These are phyloP conservation scores for peach (Prunus persica) DNA, from an alignment of 306 rosid genomes.

Conservation along the genomic window DNA sequence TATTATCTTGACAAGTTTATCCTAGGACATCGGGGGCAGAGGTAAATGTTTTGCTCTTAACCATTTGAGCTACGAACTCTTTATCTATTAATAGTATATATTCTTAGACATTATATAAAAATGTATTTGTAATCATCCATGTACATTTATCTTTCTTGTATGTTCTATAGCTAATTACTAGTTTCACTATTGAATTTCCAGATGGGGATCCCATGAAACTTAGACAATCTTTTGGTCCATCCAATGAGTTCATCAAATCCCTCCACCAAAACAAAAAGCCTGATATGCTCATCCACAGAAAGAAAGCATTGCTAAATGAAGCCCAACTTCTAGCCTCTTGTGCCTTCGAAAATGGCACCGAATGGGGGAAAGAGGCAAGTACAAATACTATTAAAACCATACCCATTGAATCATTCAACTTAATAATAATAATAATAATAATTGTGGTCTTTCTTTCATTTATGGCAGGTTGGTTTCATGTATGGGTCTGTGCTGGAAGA, in stretches of 20 bases:
- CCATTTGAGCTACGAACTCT: rapidly evolving
- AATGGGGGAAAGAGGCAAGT: slow-evolving; percentile 67
- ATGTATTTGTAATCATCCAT: background rate
- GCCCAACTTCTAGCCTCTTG: slow-evolving; percentile 54
- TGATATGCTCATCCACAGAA: background rate
- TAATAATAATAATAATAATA: background rate
- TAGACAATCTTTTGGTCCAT: slow-evolving; percentile 43
- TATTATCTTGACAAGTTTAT: too few species aligned
- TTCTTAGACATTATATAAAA: too few species aligned
- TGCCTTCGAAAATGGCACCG: slow-evolving; percentile 44
- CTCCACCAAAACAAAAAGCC: slow-evolving; percentile 24
- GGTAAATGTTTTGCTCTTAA: too few species aligned
- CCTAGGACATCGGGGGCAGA: too few species aligned
- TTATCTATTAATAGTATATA: too few species aligned
- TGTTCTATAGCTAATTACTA: too few species aligned
- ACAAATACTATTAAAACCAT: background rate
- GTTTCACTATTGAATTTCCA: background rate
- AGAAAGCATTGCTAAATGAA: slow-evolving; percentile 27
- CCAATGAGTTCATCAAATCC: slow-evolving; percentile 56
- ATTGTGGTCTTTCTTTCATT: background rate
- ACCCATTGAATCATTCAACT: too few species aligned
- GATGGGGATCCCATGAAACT: slow-evolving; percentile 39
- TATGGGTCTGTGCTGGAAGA: slow-evolving; percentile 61
- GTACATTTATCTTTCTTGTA: background rate
- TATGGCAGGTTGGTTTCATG: slow-evolving; percentile 61